Percentiles rank a stretch among this genome's conserved stretches.
Conservation (phyloP, 78 protist species). For the Dictyostelium brefeldianum region DNA sequence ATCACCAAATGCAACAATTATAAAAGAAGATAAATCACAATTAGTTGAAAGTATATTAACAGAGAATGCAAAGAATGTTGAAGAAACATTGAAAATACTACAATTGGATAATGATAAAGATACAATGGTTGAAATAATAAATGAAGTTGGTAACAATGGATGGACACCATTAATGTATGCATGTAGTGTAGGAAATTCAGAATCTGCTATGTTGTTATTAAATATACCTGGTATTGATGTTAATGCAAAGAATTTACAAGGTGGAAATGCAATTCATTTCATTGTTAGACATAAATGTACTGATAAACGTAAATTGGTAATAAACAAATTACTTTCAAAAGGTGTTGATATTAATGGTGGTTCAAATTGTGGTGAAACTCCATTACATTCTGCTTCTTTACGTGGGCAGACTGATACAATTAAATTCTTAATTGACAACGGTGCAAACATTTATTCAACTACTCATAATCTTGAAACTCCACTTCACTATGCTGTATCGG, state of each 20-base stretch:
- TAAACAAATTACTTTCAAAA: neutral
- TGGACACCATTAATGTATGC: conserved; percentile 65
- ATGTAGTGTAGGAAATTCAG: conserved; percentile 38
- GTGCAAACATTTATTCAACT: conserved; percentile 31
- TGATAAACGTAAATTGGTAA: conserved; percentile 57
- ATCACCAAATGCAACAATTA: neutral
- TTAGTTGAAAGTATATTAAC: conserved; percentile 1
- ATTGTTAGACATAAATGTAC: conserved; percentile 40
- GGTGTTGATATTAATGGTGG: conserved; percentile 41
- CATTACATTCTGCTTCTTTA: conserved; percentile 54
- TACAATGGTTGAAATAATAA: neutral
- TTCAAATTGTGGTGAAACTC: conserved; percentile 43
- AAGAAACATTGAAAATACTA: neutral
- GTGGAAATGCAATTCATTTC: conserved; percentile 50
- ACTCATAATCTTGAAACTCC: conserved; percentile 50
- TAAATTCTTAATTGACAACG: neutral
- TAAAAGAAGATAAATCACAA: conserved; percentile 25
- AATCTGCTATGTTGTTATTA: conserved; percentile 32
- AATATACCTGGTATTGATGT: conserved; percentile 40
- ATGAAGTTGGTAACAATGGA: conserved; percentile 34
- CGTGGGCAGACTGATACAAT: conserved; percentile 46
- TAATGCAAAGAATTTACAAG: conserved; percentile 21
- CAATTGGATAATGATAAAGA: neutral
- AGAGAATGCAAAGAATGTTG: neutral
- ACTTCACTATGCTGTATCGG: conserved; percentile 69